A percentile compares a stretch with the other conserved stretches of the same genome.
Conservation (phyloP, 495 filamentous ascomycete species). For the Podospora didyma region DNA sequence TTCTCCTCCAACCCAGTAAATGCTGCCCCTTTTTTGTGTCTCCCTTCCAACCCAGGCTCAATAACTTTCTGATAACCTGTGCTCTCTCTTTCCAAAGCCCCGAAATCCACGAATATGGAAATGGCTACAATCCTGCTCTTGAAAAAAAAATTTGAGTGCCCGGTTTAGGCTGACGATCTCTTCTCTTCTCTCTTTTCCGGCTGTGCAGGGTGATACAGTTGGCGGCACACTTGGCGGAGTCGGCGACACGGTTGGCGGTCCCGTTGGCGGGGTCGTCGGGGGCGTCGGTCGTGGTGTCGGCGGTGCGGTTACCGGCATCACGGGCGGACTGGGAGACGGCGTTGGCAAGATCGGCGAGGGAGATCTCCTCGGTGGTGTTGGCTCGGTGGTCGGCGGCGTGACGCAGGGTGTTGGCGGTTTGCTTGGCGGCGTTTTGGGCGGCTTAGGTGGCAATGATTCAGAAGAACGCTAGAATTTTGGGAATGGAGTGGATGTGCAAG, state of each 20-base stretch:
- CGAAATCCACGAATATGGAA: slow-evolving; percentile 8
- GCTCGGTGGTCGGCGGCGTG: slow-evolving; percentile 18
- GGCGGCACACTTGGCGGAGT: slow-evolving; percentile 21
- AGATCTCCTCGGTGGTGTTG: slow-evolving; percentile 22
- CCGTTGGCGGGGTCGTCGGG: slow-evolving; percentile 21
- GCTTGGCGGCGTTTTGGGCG: slow-evolving; percentile 20
- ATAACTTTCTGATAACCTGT: not conserved
- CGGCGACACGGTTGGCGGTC: slow-evolving; percentile 21
- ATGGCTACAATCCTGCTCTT: slow-evolving; percentile 11
- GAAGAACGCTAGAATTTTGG: not conserved
- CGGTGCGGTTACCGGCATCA: slow-evolving; percentile 17
- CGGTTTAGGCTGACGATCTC: not conserved
- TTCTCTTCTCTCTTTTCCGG: not conserved
- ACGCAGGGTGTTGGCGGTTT: slow-evolving; percentile 20
- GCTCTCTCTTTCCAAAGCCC: not conserved
- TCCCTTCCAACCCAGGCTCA: not conserved
- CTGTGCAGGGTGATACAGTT: slow-evolving; percentile 20
- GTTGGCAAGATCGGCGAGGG: slow-evolving; percentile 24
- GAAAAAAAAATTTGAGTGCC: not conserved
- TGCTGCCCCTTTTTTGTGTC: not conserved
- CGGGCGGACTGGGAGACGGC: slow-evolving; percentile 19
- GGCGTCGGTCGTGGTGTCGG: slow-evolving; percentile 20
- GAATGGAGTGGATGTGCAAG: no score
- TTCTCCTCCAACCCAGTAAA: no score
- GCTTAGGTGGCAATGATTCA: slow-evolving; percentile 5